Percentiles rank a stretch among this genome's conserved stretches.
Conservation (phyloP, 2,329 filamentous ascomycete genomes). For the Aspergillus thermomutatus region DNA sequence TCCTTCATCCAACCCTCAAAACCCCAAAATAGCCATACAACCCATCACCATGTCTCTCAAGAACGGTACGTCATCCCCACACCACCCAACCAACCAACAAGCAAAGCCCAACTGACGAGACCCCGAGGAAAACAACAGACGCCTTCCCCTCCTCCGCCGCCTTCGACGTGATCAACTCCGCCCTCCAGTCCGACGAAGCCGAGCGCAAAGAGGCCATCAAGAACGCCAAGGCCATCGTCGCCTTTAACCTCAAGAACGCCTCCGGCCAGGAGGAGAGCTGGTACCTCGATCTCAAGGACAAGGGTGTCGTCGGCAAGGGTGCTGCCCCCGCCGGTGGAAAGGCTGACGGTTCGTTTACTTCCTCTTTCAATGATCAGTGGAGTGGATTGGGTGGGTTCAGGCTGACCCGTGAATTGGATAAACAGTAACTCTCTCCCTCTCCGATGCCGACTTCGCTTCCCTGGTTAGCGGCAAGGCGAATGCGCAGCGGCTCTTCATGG, state of each 20-base stretch:
- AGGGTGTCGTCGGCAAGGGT: slow-evolving; percentile 77
- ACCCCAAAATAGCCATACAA: neutral
- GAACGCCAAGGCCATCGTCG: slow-evolving; percentile 81
- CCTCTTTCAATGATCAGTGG: neutral
- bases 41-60: slow-evolving; percentile 65
- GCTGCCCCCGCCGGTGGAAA: slow-evolving; percentile 66
- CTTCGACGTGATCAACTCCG: slow-evolving; percentile 80
- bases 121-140: slow-evolving; percentile 47
- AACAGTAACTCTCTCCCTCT: slow-evolving; percentile 77
- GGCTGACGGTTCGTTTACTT: slow-evolving; percentile 65
- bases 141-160: slow-evolving; percentile 86
- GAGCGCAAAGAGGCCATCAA: slow-evolving; percentile 87
- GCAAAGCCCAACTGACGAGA: neutral
- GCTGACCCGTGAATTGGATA: neutral
- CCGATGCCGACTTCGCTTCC: slow-evolving; percentile 80
- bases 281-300: slow-evolving; percentile 94
- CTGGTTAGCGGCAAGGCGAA: slow-evolving; percentile 86
- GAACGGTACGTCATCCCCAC: slow-evolving; percentile 54
- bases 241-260: slow-evolving; percentile 88
- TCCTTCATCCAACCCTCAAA: neutral
- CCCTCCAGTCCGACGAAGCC: slow-evolving; percentile 64
- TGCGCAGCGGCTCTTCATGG: slow-evolving; percentile 94
- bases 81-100: neutral
- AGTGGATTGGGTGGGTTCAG: neutral
- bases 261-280: slow-evolving; percentile 77